Conservation (phyloP, 108 stramenopile species). For the Schizochytrium sp. region DNA sequence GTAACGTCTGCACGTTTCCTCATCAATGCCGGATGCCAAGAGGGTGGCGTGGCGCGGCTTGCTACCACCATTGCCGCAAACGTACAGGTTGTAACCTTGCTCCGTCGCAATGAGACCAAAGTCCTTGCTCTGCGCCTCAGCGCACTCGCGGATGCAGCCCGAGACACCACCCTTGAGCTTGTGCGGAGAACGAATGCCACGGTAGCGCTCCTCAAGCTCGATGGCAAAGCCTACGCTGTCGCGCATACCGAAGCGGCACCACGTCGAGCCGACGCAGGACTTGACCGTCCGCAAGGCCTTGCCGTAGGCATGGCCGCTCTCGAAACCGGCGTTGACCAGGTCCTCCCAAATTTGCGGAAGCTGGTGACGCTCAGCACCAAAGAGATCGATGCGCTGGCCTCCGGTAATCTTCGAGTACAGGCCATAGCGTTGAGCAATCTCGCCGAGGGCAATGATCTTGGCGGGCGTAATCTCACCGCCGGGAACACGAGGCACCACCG, state of each 20-base stretch:
- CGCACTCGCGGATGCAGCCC: conserved; percentile 82
- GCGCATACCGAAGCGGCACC: conserved; percentile 86
- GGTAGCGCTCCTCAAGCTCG: conserved; percentile 79
- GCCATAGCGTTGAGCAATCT: conserved; percentile 69
- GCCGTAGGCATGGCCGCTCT: conserved; percentile 84
- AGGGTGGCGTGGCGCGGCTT: conserved; percentile 79
- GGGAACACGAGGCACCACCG: conserved; percentile 79
- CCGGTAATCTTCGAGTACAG: conserved; percentile 85
- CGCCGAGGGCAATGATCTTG: conserved; percentile 71
- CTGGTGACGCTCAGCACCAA: conserved; percentile 80
- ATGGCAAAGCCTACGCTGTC: conserved; percentile 79
- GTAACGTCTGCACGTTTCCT: conserved; percentile 74
- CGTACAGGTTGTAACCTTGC: conserved; percentile 80
- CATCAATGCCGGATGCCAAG: conserved; percentile 74
- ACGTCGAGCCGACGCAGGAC: conserved; percentile 82
- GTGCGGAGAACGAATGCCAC: conserved; percentile 83
- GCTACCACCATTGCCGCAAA: conserved; percentile 78
- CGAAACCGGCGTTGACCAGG: conserved; percentile 72
- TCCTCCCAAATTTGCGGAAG: conserved; percentile 87
- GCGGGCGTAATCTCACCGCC: conserved; percentile 79
- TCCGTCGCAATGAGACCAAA: conserved; percentile 87
- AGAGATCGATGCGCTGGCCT: conserved; percentile 77
- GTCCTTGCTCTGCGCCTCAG: conserved; percentile 82
- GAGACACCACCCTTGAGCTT: conserved; percentile 81
- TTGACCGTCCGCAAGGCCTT: conserved; percentile 85